Percentiles rank a stretch among this genome's conserved stretches.
phyloP scores from a whole-genome alignment of 208 protist genomes.

The Trypanosoma vivax region DNA sequence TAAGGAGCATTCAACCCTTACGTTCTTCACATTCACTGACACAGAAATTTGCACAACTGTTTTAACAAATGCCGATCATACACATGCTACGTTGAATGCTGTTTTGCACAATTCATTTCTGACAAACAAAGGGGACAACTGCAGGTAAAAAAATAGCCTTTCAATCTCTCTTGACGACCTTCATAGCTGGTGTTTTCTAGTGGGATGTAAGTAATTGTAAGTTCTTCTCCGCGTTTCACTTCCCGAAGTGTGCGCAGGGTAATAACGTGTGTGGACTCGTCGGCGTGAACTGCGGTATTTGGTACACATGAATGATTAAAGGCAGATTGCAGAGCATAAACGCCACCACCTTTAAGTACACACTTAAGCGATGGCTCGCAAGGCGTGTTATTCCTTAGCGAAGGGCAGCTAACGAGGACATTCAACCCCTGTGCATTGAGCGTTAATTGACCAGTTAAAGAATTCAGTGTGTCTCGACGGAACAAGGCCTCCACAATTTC shows the following conservation, averaged over 20 bases:
- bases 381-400: neutral
- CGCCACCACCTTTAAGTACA: constrained; percentile 60
- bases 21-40: no score
- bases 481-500: constrained; percentile 44
- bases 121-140: constrained; percentile 39
- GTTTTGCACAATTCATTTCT: constrained; percentile 5
- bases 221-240: constrained; percentile 38
- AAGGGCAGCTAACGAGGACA: constrained; percentile 7
- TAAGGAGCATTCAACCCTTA: no score
- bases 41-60: neutral
- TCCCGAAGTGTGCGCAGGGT: constrained; percentile 37
- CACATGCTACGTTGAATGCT: neutral
- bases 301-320: constrained; percentile 81
- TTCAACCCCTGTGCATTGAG: constrained; percentile 77
- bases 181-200: constrained; percentile 26
- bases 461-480: constrained; percentile 48
- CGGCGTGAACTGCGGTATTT: constrained; percentile 36
- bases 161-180: constrained; percentile 35
- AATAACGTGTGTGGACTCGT: constrained; percentile 59
- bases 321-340: constrained; percentile 64
- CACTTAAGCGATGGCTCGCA: constrained; percentile 25
- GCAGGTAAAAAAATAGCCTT: constrained; percentile 75
- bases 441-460: constrained; percentile 55
- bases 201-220: constrained; percentile 80
- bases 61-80: neutral